These are phyloP conservation scores for Polygonum maritimum DNA, from an alignment of 148 eudicot genomes.

Conservation along the genomic window DNA sequence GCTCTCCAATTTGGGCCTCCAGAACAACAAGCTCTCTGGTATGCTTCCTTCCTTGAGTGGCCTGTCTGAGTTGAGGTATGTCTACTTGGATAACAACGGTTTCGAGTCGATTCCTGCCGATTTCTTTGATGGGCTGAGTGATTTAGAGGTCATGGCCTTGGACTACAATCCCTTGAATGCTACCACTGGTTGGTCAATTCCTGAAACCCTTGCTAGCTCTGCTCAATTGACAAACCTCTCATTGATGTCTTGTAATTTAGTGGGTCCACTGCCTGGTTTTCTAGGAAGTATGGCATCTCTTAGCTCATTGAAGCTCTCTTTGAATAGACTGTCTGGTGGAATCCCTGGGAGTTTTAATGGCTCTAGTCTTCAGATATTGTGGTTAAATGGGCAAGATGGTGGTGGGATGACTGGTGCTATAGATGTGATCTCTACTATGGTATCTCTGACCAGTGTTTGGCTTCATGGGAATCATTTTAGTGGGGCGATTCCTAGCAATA, in stretches of 20 bases:
- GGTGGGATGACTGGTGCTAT: conserved; percentile 69
- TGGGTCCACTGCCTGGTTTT: conserved; percentile 75
- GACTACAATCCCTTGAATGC: conserved; percentile 70
- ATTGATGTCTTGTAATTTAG: conserved; percentile 57
- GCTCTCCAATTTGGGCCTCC: conserved; percentile 69
- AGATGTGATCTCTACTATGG: conserved; percentile 61
- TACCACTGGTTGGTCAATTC: conserved; percentile 70
- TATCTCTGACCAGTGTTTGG: conserved; percentile 74
- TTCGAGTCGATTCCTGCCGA: conserved; percentile 72
- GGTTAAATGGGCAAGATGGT: conserved; percentile 75
- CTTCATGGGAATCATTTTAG: conserved; percentile 91
- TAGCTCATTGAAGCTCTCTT: conserved; percentile 37
- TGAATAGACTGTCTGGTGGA: conserved; percentile 51
- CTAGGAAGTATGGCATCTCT: conserved; percentile 61
- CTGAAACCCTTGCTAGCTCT: conserved; percentile 44
- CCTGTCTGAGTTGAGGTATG: conserved; percentile 45
- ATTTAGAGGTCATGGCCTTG: conserved; percentile 63
- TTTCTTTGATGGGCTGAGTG: conserved; percentile 74
- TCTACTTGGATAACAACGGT: conserved; percentile 62
- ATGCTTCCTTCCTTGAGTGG: conserved; percentile 71
- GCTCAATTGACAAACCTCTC: conserved; percentile 56
- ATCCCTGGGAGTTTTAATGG: conserved; percentile 57
- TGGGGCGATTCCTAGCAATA: conserved; percentile 56
- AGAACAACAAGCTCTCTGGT: conserved; percentile 68
- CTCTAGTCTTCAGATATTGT: conserved; percentile 46